These are phyloP conservation scores for Artemisia annua DNA, from an alignment of 129 eudicot genomes.

Conservation along the genomic window DNA sequence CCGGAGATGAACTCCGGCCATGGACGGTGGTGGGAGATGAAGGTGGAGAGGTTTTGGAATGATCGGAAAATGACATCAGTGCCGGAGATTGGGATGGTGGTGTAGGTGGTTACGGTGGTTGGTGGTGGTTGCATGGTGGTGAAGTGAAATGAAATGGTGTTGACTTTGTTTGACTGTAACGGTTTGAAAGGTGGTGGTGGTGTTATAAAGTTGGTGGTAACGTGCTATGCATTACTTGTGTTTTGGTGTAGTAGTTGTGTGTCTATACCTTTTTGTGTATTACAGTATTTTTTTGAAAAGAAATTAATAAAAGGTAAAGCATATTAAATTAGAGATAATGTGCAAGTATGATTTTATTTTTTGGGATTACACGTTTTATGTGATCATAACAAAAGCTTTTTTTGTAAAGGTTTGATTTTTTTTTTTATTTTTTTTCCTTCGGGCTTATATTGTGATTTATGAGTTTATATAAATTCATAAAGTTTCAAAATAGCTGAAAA, in stretches of 20 bases:
- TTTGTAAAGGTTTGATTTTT: too few species aligned
- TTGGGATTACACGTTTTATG: too few species aligned
- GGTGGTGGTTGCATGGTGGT: conserved; percentile 49
- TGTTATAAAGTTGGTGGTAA: neutral
- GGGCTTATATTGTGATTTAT: too few species aligned
- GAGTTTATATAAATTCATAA: too few species aligned
- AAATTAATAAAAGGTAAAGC: too few species aligned
- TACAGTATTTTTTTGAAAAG: neutral
- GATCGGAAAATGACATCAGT: conserved; percentile 69
- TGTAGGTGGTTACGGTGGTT: conserved; percentile 47
- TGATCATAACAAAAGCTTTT: too few species aligned
- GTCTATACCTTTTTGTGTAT: neutral
- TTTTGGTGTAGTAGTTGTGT: too few species aligned
- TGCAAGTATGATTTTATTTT: too few species aligned
- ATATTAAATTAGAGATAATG: too few species aligned
- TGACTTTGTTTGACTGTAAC: conserved; percentile 33
- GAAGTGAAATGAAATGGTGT: neutral
- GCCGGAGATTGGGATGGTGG: conserved; percentile 72
- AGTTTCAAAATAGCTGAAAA: too few species aligned
- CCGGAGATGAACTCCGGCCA: conserved; percentile 68
- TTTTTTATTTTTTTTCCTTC: too few species aligned
- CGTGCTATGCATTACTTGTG: conserved; percentile 18
- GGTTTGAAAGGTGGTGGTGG: neutral
- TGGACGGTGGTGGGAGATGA: conserved; percentile 62
- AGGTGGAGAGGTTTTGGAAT: conserved; percentile 58